phyloP scores from a whole-genome alignment of 225 moss, liverwort and hornwort species.

The Bryoerythrophyllum caledonicum region DNA sequence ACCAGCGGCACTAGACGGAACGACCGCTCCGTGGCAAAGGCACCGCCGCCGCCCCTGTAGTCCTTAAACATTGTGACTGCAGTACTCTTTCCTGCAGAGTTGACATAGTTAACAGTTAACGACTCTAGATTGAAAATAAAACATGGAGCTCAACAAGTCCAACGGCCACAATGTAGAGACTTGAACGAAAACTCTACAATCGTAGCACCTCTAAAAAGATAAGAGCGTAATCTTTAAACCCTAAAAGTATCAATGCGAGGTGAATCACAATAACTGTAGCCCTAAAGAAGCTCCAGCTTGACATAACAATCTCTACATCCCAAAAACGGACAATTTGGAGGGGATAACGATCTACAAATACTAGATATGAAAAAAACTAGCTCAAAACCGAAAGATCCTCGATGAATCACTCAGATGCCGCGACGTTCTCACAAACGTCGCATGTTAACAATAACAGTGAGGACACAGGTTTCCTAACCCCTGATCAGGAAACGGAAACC shows the following conservation, averaged over 20 bases:
- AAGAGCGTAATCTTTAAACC: slow-evolving; percentile 12
- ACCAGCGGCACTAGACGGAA: slow-evolving; percentile 73
- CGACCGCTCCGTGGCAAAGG: slow-evolving; percentile 70
- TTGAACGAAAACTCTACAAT: no score
- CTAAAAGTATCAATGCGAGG: slow-evolving; percentile 15
- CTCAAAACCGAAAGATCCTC: background rate
- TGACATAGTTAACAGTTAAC: background rate
- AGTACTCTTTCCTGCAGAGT: slow-evolving; percentile 30
- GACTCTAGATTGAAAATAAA: background rate
- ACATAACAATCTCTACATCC: no score
- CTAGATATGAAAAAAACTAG: background rate
- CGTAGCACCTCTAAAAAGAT: background rate
- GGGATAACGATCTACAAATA: background rate
- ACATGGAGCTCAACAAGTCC: background rate
- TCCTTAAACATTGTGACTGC: slow-evolving; percentile 72
- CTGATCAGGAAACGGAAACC: background rate
- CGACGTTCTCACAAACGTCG: no score
- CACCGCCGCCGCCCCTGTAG: slow-evolving; percentile 46
- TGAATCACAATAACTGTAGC: background rate
- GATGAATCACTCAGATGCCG: no score
- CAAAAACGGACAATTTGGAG: background rate
- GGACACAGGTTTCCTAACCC: no score
- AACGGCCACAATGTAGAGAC: no score
- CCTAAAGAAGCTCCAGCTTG: slow-evolving; percentile 7
- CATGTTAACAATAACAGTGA: no score